Conservation (phyloP, 768 basidiomycete genomes). For the Rhizopogon vulgaris region DNA sequence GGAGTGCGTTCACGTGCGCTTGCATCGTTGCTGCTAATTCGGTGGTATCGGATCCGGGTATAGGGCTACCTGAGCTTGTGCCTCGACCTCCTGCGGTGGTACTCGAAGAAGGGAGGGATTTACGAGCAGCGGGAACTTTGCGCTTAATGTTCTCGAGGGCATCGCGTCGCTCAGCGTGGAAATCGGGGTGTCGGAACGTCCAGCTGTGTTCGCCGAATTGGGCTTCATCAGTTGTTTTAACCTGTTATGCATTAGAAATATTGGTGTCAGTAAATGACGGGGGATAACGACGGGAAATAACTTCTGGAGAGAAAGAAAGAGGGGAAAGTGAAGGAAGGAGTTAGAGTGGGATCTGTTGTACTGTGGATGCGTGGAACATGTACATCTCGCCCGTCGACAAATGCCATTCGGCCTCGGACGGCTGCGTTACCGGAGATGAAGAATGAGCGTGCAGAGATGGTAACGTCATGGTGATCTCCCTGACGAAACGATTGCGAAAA, state of each 20-base stretch:
- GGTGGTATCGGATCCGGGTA: slow-evolving; percentile 1
- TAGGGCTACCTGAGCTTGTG: not conserved
- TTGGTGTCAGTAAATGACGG: not conserved
- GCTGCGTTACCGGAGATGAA: not conserved
- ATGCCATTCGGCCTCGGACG: not conserved
- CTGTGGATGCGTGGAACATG: not conserved
- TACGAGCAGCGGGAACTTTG: slow-evolving; percentile 39
- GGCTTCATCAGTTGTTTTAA: slow-evolving; percentile 82
- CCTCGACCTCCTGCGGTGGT: slow-evolving; percentile 9
- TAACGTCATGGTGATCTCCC: not conserved
- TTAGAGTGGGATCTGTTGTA: not conserved
- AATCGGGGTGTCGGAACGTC: slow-evolving; percentile 51
- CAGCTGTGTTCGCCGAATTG: slow-evolving; percentile 58
- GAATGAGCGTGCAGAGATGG: not conserved
- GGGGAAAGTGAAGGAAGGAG: not conserved
- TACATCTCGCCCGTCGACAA: not conserved
- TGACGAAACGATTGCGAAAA: not conserved
- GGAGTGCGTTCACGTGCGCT: slow-evolving; percentile 24
- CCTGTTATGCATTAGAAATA: slow-evolving; percentile 22
- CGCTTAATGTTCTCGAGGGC: slow-evolving; percentile 64
- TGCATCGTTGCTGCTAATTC: not conserved
- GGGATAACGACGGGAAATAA: not conserved
- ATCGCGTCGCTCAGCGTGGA: slow-evolving; percentile 45
- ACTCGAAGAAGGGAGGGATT: slow-evolving; percentile 20
- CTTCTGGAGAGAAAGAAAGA: not conserved